Percentiles rank a stretch among this genome's conserved stretches.
Conservation (phyloP, 177 flowering plant genomes). For the Tripterygium wilfordii region DNA sequence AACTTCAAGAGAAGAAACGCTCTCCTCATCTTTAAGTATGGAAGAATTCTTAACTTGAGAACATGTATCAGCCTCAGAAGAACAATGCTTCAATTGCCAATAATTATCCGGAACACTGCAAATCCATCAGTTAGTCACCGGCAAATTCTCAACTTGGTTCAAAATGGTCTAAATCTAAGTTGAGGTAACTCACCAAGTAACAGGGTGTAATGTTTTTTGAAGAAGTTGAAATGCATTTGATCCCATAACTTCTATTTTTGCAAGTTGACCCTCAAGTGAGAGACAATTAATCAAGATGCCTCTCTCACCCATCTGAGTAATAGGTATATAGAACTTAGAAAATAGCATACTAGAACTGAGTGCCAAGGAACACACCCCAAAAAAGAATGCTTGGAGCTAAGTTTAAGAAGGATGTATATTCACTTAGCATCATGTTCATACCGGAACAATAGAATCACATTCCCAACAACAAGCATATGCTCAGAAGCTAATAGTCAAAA, state of each 20-base stretch:
- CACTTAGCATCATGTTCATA: no score
- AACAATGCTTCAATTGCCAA: constrained; percentile 27
- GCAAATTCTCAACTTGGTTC: not conserved
- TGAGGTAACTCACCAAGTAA: constrained; percentile 39
- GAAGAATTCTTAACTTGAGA: constrained; percentile 13
- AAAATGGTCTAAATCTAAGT: not conserved
- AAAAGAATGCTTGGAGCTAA: no score
- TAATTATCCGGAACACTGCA: constrained; percentile 29
- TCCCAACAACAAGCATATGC: no score
- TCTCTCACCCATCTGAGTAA: constrained; percentile 39
- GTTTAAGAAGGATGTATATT: no score
- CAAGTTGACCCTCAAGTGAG: constrained; percentile 73
- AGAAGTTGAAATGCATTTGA: constrained; percentile 54
- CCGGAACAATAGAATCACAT: no score
- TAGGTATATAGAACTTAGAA: constrained; percentile 1
- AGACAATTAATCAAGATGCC: constrained; percentile 38
- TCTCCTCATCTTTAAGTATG: constrained; percentile 34
- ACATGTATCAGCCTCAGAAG: constrained; percentile 16
- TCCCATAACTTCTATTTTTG: constrained; percentile 72
- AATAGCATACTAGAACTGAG: not conserved
- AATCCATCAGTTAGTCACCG: constrained; percentile 1
- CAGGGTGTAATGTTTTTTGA: constrained; percentile 51
- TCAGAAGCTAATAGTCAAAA: no score
- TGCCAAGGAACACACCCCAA: no score
- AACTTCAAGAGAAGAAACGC: constrained; percentile 42